Percentiles rank a stretch among this genome's conserved stretches.
Conservation (phyloP, 1,284 basidiomycete species). For the Rhodotorula glutinis region DNA sequence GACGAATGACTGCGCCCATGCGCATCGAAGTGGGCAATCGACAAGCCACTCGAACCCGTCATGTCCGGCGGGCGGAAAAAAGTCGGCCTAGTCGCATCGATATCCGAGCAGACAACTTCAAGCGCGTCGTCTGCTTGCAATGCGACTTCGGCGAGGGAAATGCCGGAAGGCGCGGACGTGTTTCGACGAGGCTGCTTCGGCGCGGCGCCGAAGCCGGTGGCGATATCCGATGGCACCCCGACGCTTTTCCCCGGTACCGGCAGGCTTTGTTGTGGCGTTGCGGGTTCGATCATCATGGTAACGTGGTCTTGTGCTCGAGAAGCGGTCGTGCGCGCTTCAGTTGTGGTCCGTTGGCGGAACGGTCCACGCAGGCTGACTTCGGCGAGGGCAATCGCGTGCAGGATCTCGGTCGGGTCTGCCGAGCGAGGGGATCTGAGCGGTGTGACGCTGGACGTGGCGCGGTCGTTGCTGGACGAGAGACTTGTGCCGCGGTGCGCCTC, state of each 20-base stretch:
- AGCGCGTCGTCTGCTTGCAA: neutral
- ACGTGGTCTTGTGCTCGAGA: neutral
- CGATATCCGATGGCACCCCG: neutral
- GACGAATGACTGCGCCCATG: neutral
- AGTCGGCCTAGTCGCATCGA: neutral
- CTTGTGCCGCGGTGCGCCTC: neutral
- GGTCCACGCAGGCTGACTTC: conserved; percentile 3
- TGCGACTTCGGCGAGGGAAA: neutral
- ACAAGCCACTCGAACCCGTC: conserved; percentile 1
- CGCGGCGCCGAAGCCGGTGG: too few species aligned
- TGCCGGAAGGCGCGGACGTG: conserved; percentile 8
- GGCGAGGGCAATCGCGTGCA: conserved; percentile 4
- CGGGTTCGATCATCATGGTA: conserved; percentile 5
- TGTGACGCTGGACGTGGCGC: too few species aligned
- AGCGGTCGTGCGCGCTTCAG: neutral
- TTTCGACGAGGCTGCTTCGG: conserved; percentile 6
- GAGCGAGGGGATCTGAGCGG: neutral
- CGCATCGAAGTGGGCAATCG: conserved; percentile 1
- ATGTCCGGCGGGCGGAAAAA: conserved; percentile 1
- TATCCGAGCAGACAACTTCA: neutral
- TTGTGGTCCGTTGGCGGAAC: neutral
- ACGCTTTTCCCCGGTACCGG: too few species aligned
- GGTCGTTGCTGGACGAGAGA: too few species aligned
- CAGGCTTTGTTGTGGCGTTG: neutral
- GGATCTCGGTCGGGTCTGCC: neutral